Conservation (phyloP, 179 eudicot species). For the Gypsophila paniculata region DNA sequence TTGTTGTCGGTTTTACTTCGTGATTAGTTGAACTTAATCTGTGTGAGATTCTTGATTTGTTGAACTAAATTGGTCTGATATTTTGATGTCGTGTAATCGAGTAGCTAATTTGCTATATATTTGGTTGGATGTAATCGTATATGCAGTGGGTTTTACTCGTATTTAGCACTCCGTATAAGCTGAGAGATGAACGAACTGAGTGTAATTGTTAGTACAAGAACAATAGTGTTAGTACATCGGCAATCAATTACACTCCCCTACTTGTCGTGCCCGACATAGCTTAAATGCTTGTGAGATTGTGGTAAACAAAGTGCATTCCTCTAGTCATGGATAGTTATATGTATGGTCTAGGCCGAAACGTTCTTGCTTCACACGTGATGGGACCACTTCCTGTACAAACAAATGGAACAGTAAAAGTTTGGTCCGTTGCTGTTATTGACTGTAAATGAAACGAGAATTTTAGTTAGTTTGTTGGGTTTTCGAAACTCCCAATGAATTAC, state of each 20-base stretch:
- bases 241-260: background rate
- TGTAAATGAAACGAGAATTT: background rate
- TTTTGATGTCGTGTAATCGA: background rate
- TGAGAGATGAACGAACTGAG: background rate
- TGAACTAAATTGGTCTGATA: background rate
- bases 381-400: background rate
- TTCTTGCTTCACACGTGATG: background rate
- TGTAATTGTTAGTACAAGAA: background rate
- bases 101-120: background rate
- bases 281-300: background rate
- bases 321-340: background rate
- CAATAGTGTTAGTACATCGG: constrained; percentile 1
- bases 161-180: background rate
- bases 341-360: background rate
- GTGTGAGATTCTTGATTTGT: background rate
- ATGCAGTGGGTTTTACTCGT: background rate
- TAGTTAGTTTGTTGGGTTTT: background rate
- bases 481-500: background rate
- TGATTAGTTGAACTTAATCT: background rate
- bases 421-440: background rate
- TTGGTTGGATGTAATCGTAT: background rate
- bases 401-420: background rate
- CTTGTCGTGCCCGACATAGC: background rate
- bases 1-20: background rate
- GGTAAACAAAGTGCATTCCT: background rate